Base-by-base conservation (phyloP, 805 yeast species). In the Priceomyces carsonii region DNA sequence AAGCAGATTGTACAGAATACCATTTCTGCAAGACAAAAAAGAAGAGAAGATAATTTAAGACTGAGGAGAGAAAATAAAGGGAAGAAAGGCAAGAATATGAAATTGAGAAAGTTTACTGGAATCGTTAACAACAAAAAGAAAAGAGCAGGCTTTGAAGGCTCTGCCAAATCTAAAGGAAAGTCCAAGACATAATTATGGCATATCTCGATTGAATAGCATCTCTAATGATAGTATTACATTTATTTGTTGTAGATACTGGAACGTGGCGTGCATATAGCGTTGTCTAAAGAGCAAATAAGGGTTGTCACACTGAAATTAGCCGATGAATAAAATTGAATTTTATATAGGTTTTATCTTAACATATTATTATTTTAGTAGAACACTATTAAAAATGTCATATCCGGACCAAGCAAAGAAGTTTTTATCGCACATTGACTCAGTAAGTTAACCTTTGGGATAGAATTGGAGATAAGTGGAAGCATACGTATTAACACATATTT, bases 141-240 rank as follows among this genome's bases (percentile, higher is more conserved):
- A 48, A 67, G 93, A 58, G 95, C 96, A n/a, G 97, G 97, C 1
- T 89, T 89, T 57, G 96, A 89, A 68, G 96, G 97, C 16, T 67
- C 75, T 38, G 72, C 72, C 34, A 68, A 69, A 44, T 56, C 66
- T 18, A 65, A 66, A 45, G 53, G 52, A 21, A 53, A 53, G 35
- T 21, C 9, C 13, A 63, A 56, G 46, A 55, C 54, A 40, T 53
- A 47, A 47, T 25, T 30, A 18, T 21, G 16, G 26, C n/a, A 23
- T 23, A 23, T 23, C 26, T 15, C 26, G n/a, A 23, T 12, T 8
- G 14, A 23, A 15, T 23, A 12, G 26, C n/a, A 23, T 15, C 6
- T 12, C 26, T 23, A 7, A 23, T 15, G 26, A 23, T 12, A 23
- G 14, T 23, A 12, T 21, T 23, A 23, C 14, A 12, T 23, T 23